phyloP scores from a whole-genome alignment of 176 grass and related monocot genomes.

The Ananas comosus region DNA sequence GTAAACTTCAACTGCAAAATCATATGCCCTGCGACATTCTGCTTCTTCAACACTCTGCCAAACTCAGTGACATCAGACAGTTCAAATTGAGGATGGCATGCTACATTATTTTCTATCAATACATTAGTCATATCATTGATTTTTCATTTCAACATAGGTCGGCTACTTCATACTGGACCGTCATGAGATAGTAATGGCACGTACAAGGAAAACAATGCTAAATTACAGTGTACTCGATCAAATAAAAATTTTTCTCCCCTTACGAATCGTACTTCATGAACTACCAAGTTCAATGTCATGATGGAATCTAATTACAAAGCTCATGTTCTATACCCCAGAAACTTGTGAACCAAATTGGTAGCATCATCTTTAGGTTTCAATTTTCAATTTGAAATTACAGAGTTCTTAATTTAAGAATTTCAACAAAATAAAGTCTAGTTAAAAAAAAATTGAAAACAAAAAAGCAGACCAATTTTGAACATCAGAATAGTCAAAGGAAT shows the following conservation, averaged over 20 bases:
- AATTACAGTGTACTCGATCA: neutral
- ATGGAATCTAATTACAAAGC: too few species aligned
- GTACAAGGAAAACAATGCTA: neutral
- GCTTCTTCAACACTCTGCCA: constrained; percentile 88
- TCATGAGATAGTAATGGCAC: too few species aligned
- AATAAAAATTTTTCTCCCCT: neutral
- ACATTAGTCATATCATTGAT: neutral
- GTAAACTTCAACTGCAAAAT: constrained; percentile 62
- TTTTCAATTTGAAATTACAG: neutral
- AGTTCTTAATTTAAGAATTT: neutral
- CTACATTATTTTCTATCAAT: too few species aligned
- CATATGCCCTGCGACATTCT: constrained; percentile 87
- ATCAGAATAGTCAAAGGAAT: too few species aligned
- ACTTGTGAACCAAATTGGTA: too few species aligned
- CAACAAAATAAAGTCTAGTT: neutral
- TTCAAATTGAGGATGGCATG: too few species aligned
- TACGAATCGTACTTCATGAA: neutral
- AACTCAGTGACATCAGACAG: neutral
- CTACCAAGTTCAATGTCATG: too few species aligned
- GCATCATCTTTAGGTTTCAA: too few species aligned
- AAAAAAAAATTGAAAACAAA: neutral
- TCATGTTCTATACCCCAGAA: too few species aligned
- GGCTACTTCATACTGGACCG: too few species aligned
- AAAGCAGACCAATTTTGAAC: constrained; percentile 1
- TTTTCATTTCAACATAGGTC: neutral